Evolutionary conservation across 2,329 filamentous ascomycete genomes (phyloP), one percentile per base, ranked within the genome.

Genomic region (Botryotinia calthae): DNA sequence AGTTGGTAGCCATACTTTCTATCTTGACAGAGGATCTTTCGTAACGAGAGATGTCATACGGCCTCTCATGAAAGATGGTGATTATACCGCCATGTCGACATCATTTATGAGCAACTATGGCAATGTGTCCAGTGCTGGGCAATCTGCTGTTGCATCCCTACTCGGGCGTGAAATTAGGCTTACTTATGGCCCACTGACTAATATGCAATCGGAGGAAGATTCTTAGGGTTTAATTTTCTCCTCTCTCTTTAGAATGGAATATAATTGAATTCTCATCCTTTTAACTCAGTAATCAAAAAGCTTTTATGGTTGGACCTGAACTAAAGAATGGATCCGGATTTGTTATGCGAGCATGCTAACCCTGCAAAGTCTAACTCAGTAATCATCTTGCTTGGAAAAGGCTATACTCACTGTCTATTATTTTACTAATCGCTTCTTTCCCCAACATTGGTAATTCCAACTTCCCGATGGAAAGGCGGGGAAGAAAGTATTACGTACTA

Each of bases 1-100:
- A 44, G 12, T 71, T 71, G 69, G 69, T 28, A 65, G 46, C 31
- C 69, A 54, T 7, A 0, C 59, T 44, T 71, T 65, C 37, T 71
- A 71, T 34, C 37, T 71, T n/a, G 61, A 56, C 28, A 71, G n/a
- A 7, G 46, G 46, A 56, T 71, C 69, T 34, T 71, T 4, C 20
- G 12, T 56, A 12, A 40, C 61, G 48, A 71, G 61, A 46, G 59
- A 71, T 71, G 4, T 34, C n/a, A 71, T 65, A 56, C 61, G 61
- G 6, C 69, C 69, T 28, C 31, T 44, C 37, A 44, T 65, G 61
- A 71, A 42, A 28, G 59, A 71, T 46, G 34, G 69, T 10, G 46
- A 46, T 65, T 48, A 71, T 31, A 51, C 12, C 10, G 20, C n/a
- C 9, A 10, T 48, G 22, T 61, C 54, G 14, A 61, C 40, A 46